Base-by-base conservation (phyloP, 2,329 filamentous ascomycete genomes). In the Ascochyta clinopodiicola region DNA sequence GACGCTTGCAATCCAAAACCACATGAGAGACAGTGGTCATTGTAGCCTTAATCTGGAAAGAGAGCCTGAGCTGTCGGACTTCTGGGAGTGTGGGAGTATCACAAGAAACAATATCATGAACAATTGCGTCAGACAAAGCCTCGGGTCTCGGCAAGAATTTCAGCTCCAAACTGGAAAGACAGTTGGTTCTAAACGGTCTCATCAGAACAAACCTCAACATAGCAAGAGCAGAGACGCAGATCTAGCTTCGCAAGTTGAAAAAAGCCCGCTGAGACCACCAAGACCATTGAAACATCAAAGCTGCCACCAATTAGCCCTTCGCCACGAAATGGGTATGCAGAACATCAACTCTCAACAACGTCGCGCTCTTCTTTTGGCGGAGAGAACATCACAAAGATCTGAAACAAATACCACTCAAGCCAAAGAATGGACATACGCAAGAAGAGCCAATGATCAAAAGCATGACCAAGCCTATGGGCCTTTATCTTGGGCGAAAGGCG, bases 21-120 rank as follows among this genome's bases (percentile, higher is more conserved):
- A 75, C 51, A 75, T 75, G 73, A 53, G 64, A 21, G 73, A 75
- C 43, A 73, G 71, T 48, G 61, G 62, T 2, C 73, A 75, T 36
- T 75, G 73, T 47, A 57, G 62, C 17, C 45, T 75, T 29, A 74
- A 74, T 34, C 35, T 75, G 13, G 62, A 73, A 8, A 49, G 49
- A 10, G 71, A 75, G 49, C 62, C 69, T 0, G 73, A 74, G 38
- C 53, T 75, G 3, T 53, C 64, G 6, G 73, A 73, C 9, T 75
- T 75, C 48, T 75, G 63, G 64, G 62, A 64, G 19, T 8, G 15
- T 12, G 37, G 4, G 19, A 32, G 12, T 6, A 5, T 5, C 12
- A n/a, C 9, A 39, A 19, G 10, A 17, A n/a, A 12, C 32, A 32
- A 29, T 8, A 29, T 10, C 4, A 29, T 29, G 27, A 12, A 29